phyloP scores from a whole-genome alignment of 2,329 filamentous ascomycete species.

The Aspergillus calidoustus region DNA sequence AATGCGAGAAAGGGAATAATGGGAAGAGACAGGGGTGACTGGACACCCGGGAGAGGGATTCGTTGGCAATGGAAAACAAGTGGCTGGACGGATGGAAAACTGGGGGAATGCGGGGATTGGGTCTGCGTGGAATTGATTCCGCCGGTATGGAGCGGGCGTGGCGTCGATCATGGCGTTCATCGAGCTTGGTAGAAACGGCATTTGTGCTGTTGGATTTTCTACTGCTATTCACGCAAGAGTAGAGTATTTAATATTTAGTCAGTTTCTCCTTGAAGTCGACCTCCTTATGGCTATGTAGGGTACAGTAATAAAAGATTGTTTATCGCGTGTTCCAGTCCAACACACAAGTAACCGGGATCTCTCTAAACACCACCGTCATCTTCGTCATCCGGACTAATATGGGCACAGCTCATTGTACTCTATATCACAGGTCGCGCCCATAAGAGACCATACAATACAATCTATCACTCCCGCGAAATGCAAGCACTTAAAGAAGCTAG shows the following conservation, averaged over 20 bases:
- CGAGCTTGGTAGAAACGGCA: not conserved
- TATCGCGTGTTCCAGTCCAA: too few species aligned
- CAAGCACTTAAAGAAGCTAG: constrained; percentile 25
- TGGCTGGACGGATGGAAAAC: not conserved
- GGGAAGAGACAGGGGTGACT: not conserved
- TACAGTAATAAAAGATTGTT: too few species aligned
- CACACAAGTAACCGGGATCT: too few species aligned
- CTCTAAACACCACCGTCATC: too few species aligned
- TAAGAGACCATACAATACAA: not conserved
- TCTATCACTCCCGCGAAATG: not conserved
- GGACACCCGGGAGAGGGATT: not conserved
- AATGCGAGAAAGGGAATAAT: not conserved
- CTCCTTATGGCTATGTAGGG: too few species aligned
- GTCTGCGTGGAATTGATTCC: not conserved
- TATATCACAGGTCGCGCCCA: too few species aligned
- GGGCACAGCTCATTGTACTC: too few species aligned
- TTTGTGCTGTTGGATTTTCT: not conserved
- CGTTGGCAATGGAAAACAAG: not conserved
- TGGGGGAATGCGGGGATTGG: not conserved
- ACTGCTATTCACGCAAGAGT: too few species aligned
- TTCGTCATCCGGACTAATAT: too few species aligned
- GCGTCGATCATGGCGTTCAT: not conserved
- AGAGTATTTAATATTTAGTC: too few species aligned
- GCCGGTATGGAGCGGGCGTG: not conserved
- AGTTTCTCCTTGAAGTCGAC: too few species aligned